These are phyloP conservation scores for Melampsora americana DNA, from an alignment of 1,284 basidiomycete genomes.

Conservation along the genomic window DNA sequence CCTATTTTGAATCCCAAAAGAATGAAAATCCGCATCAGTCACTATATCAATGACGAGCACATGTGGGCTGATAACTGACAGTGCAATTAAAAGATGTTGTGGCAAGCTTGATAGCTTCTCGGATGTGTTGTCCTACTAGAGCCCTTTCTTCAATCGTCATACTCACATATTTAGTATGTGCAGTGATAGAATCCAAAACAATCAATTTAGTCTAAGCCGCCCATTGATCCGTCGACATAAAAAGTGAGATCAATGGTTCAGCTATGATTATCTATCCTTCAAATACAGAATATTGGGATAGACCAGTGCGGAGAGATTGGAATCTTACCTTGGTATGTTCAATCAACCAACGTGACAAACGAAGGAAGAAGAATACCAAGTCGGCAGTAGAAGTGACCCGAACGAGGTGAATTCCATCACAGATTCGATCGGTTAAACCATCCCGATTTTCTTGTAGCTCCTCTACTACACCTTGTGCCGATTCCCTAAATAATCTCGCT, in stretches of 20 bases:
- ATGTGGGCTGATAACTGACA: neutral
- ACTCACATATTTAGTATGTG: constrained; percentile 37
- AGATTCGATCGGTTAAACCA: constrained; percentile 12
- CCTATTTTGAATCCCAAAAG: neutral
- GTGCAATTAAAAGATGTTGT: constrained; percentile 24
- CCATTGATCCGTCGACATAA: neutral
- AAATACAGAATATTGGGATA: neutral
- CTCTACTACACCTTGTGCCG: neutral
- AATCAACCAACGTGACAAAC: constrained; percentile 12
- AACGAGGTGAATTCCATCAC: constrained; percentile 31
- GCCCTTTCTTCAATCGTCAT: constrained; percentile 29
- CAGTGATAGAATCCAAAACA: constrained; percentile 31
- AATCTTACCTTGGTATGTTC: constrained; percentile 22
- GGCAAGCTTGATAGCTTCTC: constrained; percentile 15
- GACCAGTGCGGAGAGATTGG: neutral
- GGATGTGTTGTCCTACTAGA: constrained; percentile 9
- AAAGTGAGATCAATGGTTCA: too few species aligned
- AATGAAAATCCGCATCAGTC: neutral
- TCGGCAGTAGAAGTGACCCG: constrained; percentile 17
- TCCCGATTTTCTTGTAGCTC: neutral
- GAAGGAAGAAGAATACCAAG: constrained; percentile 16
- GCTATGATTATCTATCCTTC: neutral
- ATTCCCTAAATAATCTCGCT: constrained; percentile 1
- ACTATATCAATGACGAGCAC: neutral
- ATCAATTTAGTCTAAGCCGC: constrained; percentile 17